Evolutionary conservation across 176 grass and related monocot species (phyloP).

Genomic region (Oryza glumipatula): DNA sequence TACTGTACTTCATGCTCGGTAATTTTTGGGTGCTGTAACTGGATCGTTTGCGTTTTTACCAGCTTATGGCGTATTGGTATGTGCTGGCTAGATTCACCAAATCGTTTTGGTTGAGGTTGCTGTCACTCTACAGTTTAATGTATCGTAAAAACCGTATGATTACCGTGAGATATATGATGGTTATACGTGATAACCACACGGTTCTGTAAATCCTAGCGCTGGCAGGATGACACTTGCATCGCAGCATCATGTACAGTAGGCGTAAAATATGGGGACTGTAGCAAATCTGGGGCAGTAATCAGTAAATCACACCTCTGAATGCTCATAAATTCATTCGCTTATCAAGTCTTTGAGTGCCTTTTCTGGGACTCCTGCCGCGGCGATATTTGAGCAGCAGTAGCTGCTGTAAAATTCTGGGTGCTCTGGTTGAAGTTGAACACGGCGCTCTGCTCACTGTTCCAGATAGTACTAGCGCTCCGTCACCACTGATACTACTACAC

Average conservation of each 20-base stretch:
- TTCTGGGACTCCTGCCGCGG: neutral
- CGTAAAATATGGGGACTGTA: neutral
- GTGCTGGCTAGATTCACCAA: too few species aligned
- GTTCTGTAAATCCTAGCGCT: neutral
- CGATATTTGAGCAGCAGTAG: neutral
- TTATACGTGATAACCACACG: too few species aligned
- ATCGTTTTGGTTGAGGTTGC: too few species aligned
- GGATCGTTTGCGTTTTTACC: neutral
- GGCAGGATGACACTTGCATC: neutral
- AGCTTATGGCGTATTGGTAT: too few species aligned
- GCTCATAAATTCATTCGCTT: neutral
- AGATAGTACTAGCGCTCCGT: neutral
- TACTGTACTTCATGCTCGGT: neutral
- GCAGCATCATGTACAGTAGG: neutral
- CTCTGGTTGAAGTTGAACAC: too few species aligned
- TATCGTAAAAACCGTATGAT: too few species aligned
- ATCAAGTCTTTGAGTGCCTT: neutral
- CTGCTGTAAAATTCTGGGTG: neutral
- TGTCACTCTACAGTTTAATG: too few species aligned
- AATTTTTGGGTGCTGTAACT: too few species aligned
- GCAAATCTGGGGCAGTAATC: slow-evolving; percentile 13
- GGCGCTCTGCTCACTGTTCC: neutral
- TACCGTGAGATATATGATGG: too few species aligned
- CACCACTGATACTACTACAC: too few species aligned
- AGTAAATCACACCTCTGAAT: neutral